Conservation (phyloP, 768 basidiomycete genomes). For the Hygrophorus russula region DNA sequence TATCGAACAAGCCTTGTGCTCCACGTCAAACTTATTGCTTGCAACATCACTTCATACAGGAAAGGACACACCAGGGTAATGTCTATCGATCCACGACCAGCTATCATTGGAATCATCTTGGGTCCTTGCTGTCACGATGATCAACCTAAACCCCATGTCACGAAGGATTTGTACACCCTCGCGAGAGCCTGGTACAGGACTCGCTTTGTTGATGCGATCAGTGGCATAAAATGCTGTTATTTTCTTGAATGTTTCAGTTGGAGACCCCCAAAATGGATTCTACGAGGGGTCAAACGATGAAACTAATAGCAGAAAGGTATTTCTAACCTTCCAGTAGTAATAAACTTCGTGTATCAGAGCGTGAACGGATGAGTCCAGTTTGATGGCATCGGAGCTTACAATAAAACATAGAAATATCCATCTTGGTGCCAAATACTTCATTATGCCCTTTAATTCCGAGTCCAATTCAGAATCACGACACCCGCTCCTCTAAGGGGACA, state of each 20-base stretch:
- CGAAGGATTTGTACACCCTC: slow-evolving; percentile 46
- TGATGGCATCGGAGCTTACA: slow-evolving; percentile 28
- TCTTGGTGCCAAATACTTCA: slow-evolving; percentile 40
- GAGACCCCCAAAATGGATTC: slow-evolving; percentile 55
- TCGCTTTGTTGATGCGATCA: slow-evolving; percentile 32
- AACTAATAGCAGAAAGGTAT: background rate
- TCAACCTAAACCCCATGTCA: slow-evolving; percentile 53
- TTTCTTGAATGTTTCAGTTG: slow-evolving; percentile 45
- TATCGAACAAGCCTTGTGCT: slow-evolving; percentile 36
- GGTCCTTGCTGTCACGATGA: slow-evolving; percentile 69
- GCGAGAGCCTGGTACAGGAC: slow-evolving; percentile 48
- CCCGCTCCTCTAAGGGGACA: background rate
- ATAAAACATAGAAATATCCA: slow-evolving; percentile 46
- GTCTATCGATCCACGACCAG: slow-evolving; percentile 53
- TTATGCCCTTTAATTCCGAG: slow-evolving; percentile 48
- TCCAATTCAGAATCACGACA: slow-evolving; percentile 1
- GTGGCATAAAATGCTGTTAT: slow-evolving; percentile 49
- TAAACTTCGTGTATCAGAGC: slow-evolving; percentile 32
- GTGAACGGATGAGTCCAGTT: background rate
- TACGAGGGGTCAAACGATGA: slow-evolving; percentile 8
- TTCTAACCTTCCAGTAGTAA: slow-evolving; percentile 62
- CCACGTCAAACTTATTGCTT: background rate
- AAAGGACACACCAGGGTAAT: slow-evolving; percentile 45
- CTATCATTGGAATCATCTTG: slow-evolving; percentile 43
- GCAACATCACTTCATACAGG: background rate